Percentiles rank a stretch among this genome's conserved stretches.
Evolutionary conservation across 2,329 filamentous ascomycete genomes (phyloP).

Genomic region (Simplicillium aogashimaense): DNA sequence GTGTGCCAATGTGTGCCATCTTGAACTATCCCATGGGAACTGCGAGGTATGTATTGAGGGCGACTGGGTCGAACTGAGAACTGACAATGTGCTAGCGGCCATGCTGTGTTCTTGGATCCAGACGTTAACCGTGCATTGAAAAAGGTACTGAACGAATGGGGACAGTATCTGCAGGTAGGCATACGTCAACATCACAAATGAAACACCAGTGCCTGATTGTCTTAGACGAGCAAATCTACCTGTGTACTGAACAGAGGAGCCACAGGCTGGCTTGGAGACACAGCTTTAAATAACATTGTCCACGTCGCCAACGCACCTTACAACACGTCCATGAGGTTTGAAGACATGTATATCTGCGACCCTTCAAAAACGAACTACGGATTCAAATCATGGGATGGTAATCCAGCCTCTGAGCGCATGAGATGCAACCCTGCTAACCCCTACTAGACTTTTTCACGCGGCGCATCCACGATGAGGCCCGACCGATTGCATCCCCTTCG

Average conservation of each 20-base stretch:
- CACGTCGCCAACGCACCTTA: constrained; percentile 39
- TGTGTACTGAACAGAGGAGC: constrained; percentile 33
- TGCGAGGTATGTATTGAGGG: constrained; percentile 25
- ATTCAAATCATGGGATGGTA: constrained; percentile 59
- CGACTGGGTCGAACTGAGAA: neutral
- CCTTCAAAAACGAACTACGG: constrained; percentile 43
- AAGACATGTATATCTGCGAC: constrained; percentile 53
- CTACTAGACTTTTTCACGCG: constrained; percentile 53
- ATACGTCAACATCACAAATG: neutral
- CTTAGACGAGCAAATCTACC: constrained; percentile 41
- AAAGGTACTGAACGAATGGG: constrained; percentile 49
- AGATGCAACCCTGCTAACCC: neutral
- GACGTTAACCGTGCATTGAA: constrained; percentile 44
- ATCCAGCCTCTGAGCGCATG: constrained; percentile 5
- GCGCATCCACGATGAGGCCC: constrained; percentile 37
- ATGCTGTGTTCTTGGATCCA: constrained; percentile 44
- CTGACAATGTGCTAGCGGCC: constrained; percentile 22
- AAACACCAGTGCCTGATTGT: constrained; percentile 2
- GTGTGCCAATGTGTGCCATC: constrained; percentile 5
- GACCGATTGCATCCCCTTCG: constrained; percentile 47
- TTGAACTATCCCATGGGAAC: constrained; percentile 43
- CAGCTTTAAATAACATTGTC: constrained; percentile 36
- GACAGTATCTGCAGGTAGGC: constrained; percentile 36
- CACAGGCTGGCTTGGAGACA: constrained; percentile 46
- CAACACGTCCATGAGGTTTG: constrained; percentile 35